Conservation (phyloP, 306 rosid species). For the Rosa lucieae region DNA sequence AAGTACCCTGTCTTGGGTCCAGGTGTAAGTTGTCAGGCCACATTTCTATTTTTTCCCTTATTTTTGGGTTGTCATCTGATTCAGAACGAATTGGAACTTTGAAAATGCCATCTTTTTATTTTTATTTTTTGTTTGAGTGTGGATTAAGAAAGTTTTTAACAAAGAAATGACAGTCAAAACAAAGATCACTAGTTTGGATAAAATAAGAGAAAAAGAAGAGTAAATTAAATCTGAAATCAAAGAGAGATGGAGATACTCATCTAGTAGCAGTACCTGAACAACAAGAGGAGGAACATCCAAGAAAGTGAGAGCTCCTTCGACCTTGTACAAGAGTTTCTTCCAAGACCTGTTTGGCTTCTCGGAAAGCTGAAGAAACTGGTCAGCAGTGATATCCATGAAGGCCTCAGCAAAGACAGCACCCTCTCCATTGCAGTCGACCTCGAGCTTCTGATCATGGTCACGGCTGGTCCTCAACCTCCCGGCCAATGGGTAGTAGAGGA, state of each 20-base stretch:
- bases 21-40: not conserved
- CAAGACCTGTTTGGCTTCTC: slow-evolving; percentile 62
- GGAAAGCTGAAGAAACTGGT: slow-evolving; percentile 49
- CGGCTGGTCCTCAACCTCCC: slow-evolving; percentile 54
- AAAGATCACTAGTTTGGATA: not conserved
- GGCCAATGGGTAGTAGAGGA: slow-evolving; percentile 80
- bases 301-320: slow-evolving; percentile 54
- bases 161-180: not conserved
- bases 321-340: slow-evolving; percentile 65
- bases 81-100: not conserved
- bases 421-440: slow-evolving; percentile 78
- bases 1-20: not conserved
- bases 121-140: not conserved
- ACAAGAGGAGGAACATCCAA: slow-evolving; percentile 84
- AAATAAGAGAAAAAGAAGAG: not conserved
- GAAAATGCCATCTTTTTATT: not conserved
- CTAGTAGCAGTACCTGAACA: slow-evolving; percentile 56
- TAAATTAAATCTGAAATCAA: not conserved
- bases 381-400: slow-evolving; percentile 61
- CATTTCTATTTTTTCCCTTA: not conserved
- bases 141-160: not conserved
- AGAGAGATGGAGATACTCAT: not conserved
- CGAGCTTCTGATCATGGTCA: slow-evolving; percentile 57
- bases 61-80: not conserved
- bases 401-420: slow-evolving; percentile 83